Evolutionary conservation across 345 rosid species (phyloP), one percentile per base, ranked within the genome.

Genomic region (Kernera saxatilis): DNA sequence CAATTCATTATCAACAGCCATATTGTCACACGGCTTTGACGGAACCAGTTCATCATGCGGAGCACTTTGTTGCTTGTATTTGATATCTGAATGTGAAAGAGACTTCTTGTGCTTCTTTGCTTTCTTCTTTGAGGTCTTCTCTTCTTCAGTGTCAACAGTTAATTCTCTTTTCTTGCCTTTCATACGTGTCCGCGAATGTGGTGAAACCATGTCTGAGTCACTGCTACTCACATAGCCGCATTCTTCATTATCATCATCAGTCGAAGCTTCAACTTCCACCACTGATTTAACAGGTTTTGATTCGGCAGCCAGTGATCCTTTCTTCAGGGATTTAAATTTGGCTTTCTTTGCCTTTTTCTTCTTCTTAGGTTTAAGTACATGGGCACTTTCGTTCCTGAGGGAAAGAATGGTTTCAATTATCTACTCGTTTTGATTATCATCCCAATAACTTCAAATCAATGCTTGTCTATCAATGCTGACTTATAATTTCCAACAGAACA

Each of bases 341-440:
- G 96, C 83, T 83, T 95, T 95, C 85, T 90, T 95, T 13, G 83
- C 70, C 82, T 86, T 95, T 83, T 92, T 95, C 86, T 88, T 95
- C 72, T 93, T 77, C 84, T 86, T 95, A 3, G 91, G 77, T 77
- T 83, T 92, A 13, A 75, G 49, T 46, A 79, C 76, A 61, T 77
- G 84, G 6, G 80, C 77, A 71, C 26, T 73, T 67, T 82, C 90
- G 69, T 78, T 77, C 92, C 95, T 88, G 87, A 70, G 68, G 57
- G 50, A 84, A 9, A 67, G 0, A 60, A 62, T 19, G 37, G 29
- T 64, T 60, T 19, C 14, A 53, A 41, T 45, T 11, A 57, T 45
- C 4, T 29, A 55, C 35, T 66, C 4, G 14, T 55, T 48, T 59
- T 22, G 2, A 22, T 48, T 17, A 23, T 26, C 30, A 27, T 8